Evolutionary conservation across 2,329 filamentous ascomycete genomes (phyloP).

Genomic region (Gnomoniopsis smithogilvyi): DNA sequence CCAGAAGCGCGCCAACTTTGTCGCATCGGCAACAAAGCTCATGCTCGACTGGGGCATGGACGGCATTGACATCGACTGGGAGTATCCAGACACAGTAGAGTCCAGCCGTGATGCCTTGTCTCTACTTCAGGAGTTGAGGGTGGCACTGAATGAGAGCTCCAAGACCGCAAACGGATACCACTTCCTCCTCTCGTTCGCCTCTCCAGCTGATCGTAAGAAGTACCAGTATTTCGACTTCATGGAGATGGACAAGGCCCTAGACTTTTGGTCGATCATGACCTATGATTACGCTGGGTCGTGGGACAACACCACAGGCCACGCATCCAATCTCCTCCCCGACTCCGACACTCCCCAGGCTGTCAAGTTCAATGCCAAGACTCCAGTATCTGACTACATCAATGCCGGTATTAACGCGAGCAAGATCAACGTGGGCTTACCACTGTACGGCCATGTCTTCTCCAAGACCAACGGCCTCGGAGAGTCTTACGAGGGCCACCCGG

Average conservation of each 20-base stretch:
- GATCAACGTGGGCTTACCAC: conserved; percentile 71
- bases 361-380: conserved; percentile 65
- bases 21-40: conserved; percentile 62
- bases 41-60: conserved; percentile 65
- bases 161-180: conserved; percentile 27
- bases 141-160: conserved; percentile 29
- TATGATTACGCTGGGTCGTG: conserved; percentile 69
- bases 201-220: conserved; percentile 39
- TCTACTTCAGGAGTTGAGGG: conserved; percentile 39
- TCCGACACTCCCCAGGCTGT: conserved; percentile 51
- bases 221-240: conserved; percentile 40
- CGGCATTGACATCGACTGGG: conserved; percentile 56
- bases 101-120: conserved; percentile 40
- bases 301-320: conserved; percentile 58
- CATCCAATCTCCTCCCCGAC: conserved; percentile 64
- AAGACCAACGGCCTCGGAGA: conserved; percentile 65
- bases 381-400: conserved; percentile 60
- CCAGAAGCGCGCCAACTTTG: conserved; percentile 62
- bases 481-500: conserved; percentile 60
- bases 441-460: conserved; percentile 75
- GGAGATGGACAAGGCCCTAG: conserved; percentile 44
- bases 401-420: conserved; percentile 59
- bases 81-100: conserved; percentile 32
- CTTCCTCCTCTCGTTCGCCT: conserved; percentile 30
- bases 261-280: conserved; percentile 61